Evolutionary conservation across 257 asterid species (phyloP).

Genomic region (Solanum sparsipilum): DNA sequence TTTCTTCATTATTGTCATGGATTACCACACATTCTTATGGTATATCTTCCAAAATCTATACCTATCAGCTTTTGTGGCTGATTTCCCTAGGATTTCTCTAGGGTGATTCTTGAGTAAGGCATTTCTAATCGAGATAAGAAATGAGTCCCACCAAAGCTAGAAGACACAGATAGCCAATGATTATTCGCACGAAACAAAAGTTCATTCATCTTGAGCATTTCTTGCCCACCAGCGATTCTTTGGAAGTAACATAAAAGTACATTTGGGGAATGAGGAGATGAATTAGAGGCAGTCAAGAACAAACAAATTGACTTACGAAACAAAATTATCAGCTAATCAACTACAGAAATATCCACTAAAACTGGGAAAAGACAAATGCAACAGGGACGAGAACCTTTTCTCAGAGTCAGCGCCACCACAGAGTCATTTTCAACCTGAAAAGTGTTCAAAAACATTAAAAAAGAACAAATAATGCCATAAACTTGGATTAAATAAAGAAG

Average conservation of each 20-base stretch:
- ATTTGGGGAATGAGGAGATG: background rate
- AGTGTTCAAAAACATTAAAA: background rate
- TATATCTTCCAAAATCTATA: background rate
- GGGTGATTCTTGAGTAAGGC: background rate
- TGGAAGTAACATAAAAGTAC: background rate
- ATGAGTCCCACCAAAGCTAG: background rate
- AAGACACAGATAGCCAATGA: background rate
- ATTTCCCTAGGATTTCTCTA: background rate
- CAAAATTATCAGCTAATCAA: background rate
- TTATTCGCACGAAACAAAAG: background rate
- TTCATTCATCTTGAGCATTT: background rate
- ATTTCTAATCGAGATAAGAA: background rate
- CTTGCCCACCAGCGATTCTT: background rate
- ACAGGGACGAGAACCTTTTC: constrained; percentile 57
- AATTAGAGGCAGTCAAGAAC: background rate
- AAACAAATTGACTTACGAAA: background rate
- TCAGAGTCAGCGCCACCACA: constrained; percentile 70
- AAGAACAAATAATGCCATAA: background rate
- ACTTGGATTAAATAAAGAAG: background rate
- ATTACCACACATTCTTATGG: background rate
- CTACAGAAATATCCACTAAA: background rate
- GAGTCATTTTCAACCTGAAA: constrained; percentile 89
- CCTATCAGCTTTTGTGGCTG: background rate
- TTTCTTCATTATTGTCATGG: background rate
- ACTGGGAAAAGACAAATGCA: background rate